A percentile compares a stretch with the other conserved stretches of the same genome.
Conservation (phyloP, 257 asterid species). For the Plantago ovata region DNA sequence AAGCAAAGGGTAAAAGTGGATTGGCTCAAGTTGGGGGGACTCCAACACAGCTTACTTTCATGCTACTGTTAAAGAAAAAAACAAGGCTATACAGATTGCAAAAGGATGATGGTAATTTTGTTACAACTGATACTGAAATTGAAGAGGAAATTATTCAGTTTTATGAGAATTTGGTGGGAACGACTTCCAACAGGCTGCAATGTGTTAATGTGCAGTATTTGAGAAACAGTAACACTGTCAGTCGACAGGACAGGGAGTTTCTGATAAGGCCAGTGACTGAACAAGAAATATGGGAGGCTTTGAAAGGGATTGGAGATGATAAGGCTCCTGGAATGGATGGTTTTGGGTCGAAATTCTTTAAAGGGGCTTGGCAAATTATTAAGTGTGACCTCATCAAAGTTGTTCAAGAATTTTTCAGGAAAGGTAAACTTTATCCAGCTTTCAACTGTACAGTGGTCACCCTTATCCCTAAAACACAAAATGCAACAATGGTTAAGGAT, state of each 20-base stretch:
- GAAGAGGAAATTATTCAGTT: neutral
- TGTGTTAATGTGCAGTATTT: too few species aligned
- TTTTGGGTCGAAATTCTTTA: too few species aligned
- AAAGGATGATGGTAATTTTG: neutral
- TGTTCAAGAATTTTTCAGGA: neutral
- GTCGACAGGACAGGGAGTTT: too few species aligned
- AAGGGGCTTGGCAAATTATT: neutral
- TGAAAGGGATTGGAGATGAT: neutral
- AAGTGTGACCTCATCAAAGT: neutral
- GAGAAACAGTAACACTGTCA: neutral
- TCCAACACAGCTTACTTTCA: neutral
- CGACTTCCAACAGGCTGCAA: neutral
- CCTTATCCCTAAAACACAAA: neutral
- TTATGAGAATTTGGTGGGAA: neutral
- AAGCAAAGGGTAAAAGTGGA: neutral
- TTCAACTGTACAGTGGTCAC: neutral
- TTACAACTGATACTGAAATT: too few species aligned
- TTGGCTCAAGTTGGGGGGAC: neutral
- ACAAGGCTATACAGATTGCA: neutral
- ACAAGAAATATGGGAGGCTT: neutral
- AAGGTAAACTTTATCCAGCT: neutral
- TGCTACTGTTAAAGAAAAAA: neutral
- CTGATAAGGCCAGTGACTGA: neutral
- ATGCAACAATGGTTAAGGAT: neutral
- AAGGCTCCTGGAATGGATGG: neutral